Percentiles rank a stretch among this genome's conserved stretches.
Evolutionary conservation across 345 rosid genomes (phyloP).

Genomic region (Eucalyptus guilfoylei): DNA sequence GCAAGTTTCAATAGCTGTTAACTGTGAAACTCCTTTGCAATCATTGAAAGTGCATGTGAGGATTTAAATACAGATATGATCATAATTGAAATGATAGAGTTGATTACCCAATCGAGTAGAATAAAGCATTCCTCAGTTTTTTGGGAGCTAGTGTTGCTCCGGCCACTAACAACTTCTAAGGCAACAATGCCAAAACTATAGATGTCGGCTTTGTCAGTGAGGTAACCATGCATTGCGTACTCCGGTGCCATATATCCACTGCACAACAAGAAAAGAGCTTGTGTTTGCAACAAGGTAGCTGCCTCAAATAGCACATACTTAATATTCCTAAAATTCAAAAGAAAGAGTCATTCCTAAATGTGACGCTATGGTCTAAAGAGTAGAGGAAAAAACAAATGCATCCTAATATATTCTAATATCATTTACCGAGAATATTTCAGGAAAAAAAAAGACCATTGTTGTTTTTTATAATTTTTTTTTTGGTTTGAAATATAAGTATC

Average conservation of each 20-base stretch:
- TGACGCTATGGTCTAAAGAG: not conserved
- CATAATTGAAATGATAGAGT: not conserved
- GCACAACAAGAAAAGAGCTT: not conserved
- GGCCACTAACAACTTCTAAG: slow-evolving; percentile 9
- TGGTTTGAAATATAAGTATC: not conserved
- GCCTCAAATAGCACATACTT: not conserved
- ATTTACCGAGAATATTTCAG: not conserved
- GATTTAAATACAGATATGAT: not conserved
- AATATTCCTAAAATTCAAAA: not conserved
- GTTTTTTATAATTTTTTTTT: no score
- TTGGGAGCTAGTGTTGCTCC: not conserved
- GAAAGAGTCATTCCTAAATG: not conserved
- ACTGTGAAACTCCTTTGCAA: not conserved
- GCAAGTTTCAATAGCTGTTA: not conserved
- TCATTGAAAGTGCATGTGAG: not conserved
- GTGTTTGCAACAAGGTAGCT: not conserved
- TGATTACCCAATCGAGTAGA: slow-evolving; percentile 21
- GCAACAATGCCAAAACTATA: slow-evolving; percentile 20
- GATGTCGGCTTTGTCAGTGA: slow-evolving; percentile 22
- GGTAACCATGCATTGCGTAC: slow-evolving; percentile 20
- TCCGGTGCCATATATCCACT: slow-evolving; percentile 31
- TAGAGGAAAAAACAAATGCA: not conserved
- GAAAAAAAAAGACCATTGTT: not conserved
- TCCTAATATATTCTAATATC: not conserved
- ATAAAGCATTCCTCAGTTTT: not conserved